Conservation (phyloP, 1,284 basidiomycete genomes). For the Apiotrichum mycotoxinovorans region DNA sequence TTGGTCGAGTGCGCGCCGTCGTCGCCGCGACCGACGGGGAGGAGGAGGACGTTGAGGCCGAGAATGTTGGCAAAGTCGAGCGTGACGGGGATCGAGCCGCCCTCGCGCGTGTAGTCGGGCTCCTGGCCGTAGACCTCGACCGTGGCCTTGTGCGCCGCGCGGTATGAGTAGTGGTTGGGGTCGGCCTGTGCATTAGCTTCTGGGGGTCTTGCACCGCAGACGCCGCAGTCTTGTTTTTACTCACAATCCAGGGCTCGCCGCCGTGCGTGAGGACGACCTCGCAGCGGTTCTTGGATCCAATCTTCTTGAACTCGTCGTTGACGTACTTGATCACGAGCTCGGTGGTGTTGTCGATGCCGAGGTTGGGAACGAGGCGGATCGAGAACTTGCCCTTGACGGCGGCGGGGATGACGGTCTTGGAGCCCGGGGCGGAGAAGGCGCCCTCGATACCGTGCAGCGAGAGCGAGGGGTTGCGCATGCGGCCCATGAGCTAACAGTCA, state of each 20-base stretch:
- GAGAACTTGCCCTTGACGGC: slow-evolving; percentile 88
- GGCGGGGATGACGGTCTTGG: slow-evolving; percentile 93
- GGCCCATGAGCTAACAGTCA: slow-evolving; percentile 40
- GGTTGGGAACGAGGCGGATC: slow-evolving; percentile 80
- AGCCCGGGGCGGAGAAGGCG: slow-evolving; percentile 80
- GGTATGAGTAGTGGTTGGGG: slow-evolving; percentile 84
- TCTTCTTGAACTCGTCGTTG: slow-evolving; percentile 72
- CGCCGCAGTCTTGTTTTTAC: slow-evolving; percentile 5
- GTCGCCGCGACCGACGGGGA: slow-evolving; percentile 90
- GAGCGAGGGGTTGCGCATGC: slow-evolving; percentile 66
- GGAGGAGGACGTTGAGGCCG: slow-evolving; percentile 65
- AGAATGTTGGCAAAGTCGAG: slow-evolving; percentile 90
- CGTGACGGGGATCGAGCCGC: slow-evolving; percentile 91
- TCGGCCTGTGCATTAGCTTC: background rate
- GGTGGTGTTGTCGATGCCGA: slow-evolving; percentile 68
- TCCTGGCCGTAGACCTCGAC: slow-evolving; percentile 74
- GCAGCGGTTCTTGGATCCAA: slow-evolving; percentile 76
- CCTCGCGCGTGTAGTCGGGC: slow-evolving; percentile 88
- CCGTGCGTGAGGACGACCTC: slow-evolving; percentile 68
- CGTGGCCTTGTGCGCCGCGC: slow-evolving; percentile 73
- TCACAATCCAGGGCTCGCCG: slow-evolving; percentile 80
- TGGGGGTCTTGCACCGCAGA: too few species aligned
- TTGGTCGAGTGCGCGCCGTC: slow-evolving; percentile 84
- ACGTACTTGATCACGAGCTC: slow-evolving; percentile 71
- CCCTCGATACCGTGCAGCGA: slow-evolving; percentile 97